Base-by-base conservation (phyloP, 805 yeast genomes). In the Nakazawaea wyomingensis region DNA sequence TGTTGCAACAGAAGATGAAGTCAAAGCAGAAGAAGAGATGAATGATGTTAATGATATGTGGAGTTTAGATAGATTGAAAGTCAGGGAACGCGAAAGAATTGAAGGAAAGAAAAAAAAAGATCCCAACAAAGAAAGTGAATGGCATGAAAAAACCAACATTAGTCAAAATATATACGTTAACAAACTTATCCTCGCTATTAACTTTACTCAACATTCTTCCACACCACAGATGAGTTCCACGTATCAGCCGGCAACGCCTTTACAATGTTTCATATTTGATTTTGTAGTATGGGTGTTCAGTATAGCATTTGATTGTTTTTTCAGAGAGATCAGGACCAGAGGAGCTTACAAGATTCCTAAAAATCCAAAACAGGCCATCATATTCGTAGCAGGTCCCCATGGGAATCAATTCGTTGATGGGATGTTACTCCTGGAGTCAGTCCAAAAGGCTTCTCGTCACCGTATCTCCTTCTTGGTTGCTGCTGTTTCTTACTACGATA, bases 401-500 rank as follows among this genome's bases (percentile, higher is more conserved):
- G 88, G 88, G 6, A 88, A 88, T 61, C 96, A 89, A 64, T 90
- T 90, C 57, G 88, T 90, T 27, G 77, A 77, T 42, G 71, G 80
- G 45, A 67, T 90, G 38, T 74, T 93, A 40, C 68, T 93, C 37
- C 82, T 87, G 85, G 82, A 85, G 37, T 91, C 85, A 57, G 91
- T 86, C 20, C 76, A 69, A 54, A 54, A 68, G 47, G 68, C 72
- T 54, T 62, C 74, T 7, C 55, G 63, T 20, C 60, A 79, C 47
- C 52, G 82, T 28, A 64, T 76, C 32, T 71, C 78, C 19, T 76
- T 76, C 47, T 59, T 76, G 39, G 74, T 76, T 42, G 82, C 82
- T 14, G 76, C 70, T 34, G 71, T 72, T 49, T 69, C 78, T 10
- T 74, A 71, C 54, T 63, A 64, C 34, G 64, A 65, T 8, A 50